These are phyloP conservation scores for Trametes maxima DNA, from an alignment of 768 basidiomycete genomes.

Conservation along the genomic window DNA sequence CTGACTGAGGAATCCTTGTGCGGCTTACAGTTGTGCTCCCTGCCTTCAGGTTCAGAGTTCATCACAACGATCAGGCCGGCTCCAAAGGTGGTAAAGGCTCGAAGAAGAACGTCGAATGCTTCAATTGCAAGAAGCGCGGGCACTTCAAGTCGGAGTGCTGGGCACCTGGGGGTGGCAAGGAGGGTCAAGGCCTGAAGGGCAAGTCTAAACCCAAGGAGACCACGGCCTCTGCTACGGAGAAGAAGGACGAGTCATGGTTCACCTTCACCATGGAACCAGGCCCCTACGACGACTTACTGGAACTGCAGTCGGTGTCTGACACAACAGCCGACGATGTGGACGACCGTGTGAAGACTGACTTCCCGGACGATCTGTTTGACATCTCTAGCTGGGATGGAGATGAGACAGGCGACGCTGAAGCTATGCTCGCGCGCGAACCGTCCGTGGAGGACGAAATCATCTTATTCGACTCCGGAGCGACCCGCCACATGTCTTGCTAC, in stretches of 20 bases:
- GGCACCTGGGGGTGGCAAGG: not conserved
- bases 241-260: not conserved
- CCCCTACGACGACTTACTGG: not conserved
- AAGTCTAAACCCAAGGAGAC: not conserved
- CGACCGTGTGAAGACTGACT: not conserved
- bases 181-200: not conserved
- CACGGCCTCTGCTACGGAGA: not conserved
- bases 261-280: not conserved
- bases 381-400: not conserved
- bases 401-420: not conserved
- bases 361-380: not conserved
- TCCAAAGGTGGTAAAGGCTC: too few relatives aligned
- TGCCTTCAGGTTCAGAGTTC: too few relatives aligned
- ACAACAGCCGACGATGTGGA: too few relatives aligned
- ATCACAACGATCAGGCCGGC: too few relatives aligned
- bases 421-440: not conserved
- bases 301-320: not conserved
- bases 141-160: constrained; percentile 1
- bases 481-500: constrained; percentile 38
- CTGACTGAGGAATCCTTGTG: too few relatives aligned
- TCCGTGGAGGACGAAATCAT: not conserved
- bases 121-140: not conserved
- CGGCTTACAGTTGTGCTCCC: too few relatives aligned
- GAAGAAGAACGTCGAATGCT: not conserved
- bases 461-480: constrained; percentile 38